phyloP scores from a whole-genome alignment of 177 flowering plant species.

The Vitis hybrid region DNA sequence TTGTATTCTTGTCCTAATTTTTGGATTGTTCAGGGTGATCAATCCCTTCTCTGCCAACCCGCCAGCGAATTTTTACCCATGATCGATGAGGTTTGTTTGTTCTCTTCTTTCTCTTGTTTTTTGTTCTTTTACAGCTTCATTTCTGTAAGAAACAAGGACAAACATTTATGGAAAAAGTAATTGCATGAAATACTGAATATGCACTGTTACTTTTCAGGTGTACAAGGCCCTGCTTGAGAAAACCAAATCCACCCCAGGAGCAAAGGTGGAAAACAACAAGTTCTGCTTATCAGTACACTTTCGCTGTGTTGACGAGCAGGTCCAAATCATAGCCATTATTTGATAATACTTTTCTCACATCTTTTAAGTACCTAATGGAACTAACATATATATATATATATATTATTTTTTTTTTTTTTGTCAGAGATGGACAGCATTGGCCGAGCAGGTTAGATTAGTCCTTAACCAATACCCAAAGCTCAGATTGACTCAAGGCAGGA shows the following conservation, averaged over 20 bases:
- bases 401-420: slow-evolving; percentile 1
- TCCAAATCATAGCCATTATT: slow-evolving; percentile 11
- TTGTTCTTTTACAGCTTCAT: background rate
- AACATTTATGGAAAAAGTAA: background rate
- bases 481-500: slow-evolving; percentile 68
- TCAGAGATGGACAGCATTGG: slow-evolving; percentile 76
- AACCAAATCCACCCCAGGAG: slow-evolving; percentile 52
- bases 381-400: background rate
- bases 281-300: slow-evolving; percentile 67
- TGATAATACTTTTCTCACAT: background rate
- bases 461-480: slow-evolving; percentile 70
- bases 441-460: slow-evolving; percentile 63
- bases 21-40: slow-evolving; percentile 32
- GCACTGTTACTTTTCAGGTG: slow-evolving; percentile 36
- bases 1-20: background rate
- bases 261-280: slow-evolving; percentile 55
- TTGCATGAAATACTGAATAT: background rate
- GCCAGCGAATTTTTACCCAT: slow-evolving; percentile 61
- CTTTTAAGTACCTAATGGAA: background rate
- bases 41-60: slow-evolving; percentile 50
- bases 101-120: background rate
- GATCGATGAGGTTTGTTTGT: slow-evolving; percentile 52
- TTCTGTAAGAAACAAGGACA: background rate
- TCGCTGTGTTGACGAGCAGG: slow-evolving; percentile 70
- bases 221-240: slow-evolving; percentile 40